Evolutionary conservation across 371 early-diverging fungal species (phyloP), one percentile per base, ranked within the genome.

Genomic region (Rhizopus microsporus): DNA sequence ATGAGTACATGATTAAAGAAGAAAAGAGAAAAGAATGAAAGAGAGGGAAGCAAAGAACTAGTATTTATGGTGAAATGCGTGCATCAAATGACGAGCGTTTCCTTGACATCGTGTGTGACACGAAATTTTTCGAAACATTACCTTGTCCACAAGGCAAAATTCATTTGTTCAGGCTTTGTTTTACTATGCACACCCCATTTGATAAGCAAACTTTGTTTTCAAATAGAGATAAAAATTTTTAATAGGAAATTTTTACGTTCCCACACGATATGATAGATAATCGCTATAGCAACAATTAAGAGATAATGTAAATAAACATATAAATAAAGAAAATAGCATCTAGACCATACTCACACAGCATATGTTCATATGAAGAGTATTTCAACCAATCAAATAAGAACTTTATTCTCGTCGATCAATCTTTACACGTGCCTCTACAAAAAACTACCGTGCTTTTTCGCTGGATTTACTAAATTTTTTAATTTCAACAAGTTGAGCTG

Each of bases 371-470:
- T 23, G 23, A 23, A 23, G 23, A 23, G 23, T 2, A 23, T 23
- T 23, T 23, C 23, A 23, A 23, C 23, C 23, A 23, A 23, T 23
- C 23, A 23, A 23, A 23, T 1, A 37, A 10, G 38, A 37, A 37
- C 5, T 10, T 37, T 13, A 37, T 7, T 10, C 38, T 10, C 7
- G 38, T 37, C 38, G 38, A 37, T 37, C 38, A 4, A 37, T 37
- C 13, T 37, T 13, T 10, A 13, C 13, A 5, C 2, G 38, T 37
- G 38, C 6, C 38, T 0, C 5, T 37, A 13, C 13, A 13, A 37
- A 37, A 37, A 37, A 37, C 7, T 63, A 39, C 94, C 95, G 74
- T 98, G 98, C 77, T 98, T 98, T 80, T 95, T 97, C 77, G 75
- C 68, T 15, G 95, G 97, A 64, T 91, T 92, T 58, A 64, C 67